Evolutionary conservation across 441 rosid genomes (phyloP).

Genomic region (Syzygium syzygioides): DNA sequence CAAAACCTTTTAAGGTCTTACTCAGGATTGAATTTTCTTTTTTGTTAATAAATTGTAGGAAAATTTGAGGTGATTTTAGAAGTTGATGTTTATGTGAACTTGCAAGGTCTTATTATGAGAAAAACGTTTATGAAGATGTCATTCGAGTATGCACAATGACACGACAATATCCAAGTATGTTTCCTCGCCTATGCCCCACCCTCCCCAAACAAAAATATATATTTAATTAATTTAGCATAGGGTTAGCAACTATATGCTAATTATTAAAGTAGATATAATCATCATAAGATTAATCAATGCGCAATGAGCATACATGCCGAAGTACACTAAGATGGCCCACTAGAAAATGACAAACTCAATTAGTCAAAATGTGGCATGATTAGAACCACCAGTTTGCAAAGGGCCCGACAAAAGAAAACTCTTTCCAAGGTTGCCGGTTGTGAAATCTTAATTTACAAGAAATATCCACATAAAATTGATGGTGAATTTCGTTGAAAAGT

Average conservation of each 20-base stretch:
- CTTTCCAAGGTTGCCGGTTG: not conserved
- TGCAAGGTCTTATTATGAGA: not conserved
- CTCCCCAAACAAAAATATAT: not conserved
- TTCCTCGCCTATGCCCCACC: not conserved
- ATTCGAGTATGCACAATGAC: not conserved
- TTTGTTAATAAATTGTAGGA: not conserved
- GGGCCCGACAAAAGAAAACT: not conserved
- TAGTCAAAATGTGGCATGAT: not conserved
- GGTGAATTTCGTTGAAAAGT: not conserved
- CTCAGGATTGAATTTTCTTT: not conserved
- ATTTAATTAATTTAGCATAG: not conserved
- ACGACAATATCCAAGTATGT: not conserved
- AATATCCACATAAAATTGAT: not conserved
- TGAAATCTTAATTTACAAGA: not conserved
- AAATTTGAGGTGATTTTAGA: not conserved
- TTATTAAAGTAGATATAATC: not conserved
- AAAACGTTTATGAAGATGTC: not conserved
- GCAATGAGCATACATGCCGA: not conserved
- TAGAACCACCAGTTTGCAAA: not conserved
- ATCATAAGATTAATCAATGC: not conserved
- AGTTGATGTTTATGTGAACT: not conserved
- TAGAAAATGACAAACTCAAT: not conserved
- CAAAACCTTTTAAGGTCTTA: no score
- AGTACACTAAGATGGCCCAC: not conserved
- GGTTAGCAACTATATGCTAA: not conserved